Evolutionary conservation across 805 yeast genomes (phyloP).

Genomic region (Candida incommunis): DNA sequence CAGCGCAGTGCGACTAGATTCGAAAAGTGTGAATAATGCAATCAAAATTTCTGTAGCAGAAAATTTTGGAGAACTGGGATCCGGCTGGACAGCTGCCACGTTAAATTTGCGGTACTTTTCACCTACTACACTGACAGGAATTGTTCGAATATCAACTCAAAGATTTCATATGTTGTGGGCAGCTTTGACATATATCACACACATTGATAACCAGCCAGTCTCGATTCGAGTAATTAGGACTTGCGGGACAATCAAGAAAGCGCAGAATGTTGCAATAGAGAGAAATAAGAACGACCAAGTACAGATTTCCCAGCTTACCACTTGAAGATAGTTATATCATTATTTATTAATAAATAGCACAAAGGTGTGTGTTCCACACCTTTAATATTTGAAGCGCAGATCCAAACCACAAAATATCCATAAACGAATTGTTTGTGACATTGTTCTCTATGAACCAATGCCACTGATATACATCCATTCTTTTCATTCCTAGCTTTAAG

Average conservation of each 20-base stretch:
- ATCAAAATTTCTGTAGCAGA: slow-evolving; percentile 42
- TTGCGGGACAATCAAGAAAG: slow-evolving; percentile 78
- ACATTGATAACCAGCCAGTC: slow-evolving; percentile 34
- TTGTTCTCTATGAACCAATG: no score
- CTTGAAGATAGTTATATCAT: no score
- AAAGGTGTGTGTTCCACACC: no score
- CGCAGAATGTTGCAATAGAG: slow-evolving; percentile 56
- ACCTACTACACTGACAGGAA: slow-evolving; percentile 69
- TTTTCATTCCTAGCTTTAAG: no score
- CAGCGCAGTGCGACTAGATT: slow-evolving; percentile 23
- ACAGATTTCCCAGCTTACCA: no score
- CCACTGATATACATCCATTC: no score
- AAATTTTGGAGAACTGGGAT: slow-evolving; percentile 68
- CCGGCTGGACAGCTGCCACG: slow-evolving; percentile 47
- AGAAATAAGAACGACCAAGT: slow-evolving; percentile 22
- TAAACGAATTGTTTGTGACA: no score
- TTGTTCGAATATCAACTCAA: slow-evolving; percentile 59
- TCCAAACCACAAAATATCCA: no score
- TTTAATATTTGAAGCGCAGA: no score
- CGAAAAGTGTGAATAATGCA: slow-evolving; percentile 35
- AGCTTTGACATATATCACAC: slow-evolving; percentile 35
- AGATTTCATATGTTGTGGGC: slow-evolving; percentile 49
- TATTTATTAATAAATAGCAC: slow-evolving; percentile 1
- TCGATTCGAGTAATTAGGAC: slow-evolving; percentile 52
- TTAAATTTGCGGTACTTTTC: slow-evolving; percentile 67